Conservation (phyloP, 2,329 filamentous ascomycete species). For the Rasamsonia emersonii region DNA sequence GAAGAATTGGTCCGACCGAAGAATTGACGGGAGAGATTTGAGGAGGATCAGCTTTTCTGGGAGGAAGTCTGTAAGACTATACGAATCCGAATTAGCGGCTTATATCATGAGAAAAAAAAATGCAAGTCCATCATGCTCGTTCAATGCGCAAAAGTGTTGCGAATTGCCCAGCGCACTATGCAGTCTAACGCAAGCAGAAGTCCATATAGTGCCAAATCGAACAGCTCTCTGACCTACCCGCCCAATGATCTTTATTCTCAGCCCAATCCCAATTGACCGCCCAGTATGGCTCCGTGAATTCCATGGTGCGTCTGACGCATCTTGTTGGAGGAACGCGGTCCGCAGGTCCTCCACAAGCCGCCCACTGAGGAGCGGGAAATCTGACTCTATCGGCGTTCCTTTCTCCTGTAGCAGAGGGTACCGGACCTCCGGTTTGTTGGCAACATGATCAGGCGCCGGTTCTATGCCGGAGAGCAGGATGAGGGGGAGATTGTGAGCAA, state of each 20-base stretch:
- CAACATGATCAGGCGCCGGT: slow-evolving; percentile 23
- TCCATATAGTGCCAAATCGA: too few relatives aligned
- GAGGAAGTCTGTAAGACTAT: slow-evolving; percentile 48
- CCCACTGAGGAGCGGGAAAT: slow-evolving; percentile 58
- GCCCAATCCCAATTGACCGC: slow-evolving; percentile 45
- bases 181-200: too few relatives aligned
- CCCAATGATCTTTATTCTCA: slow-evolving; percentile 65
- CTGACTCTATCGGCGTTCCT: slow-evolving; percentile 58
- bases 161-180: too few relatives aligned
- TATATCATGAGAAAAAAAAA: too few relatives aligned
- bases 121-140: too few relatives aligned
- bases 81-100: slow-evolving; percentile 12
- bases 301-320: slow-evolving; percentile 60
- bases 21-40: slow-evolving; percentile 43
- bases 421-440: slow-evolving; percentile 26
- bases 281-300: slow-evolving; percentile 47
- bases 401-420: slow-evolving; percentile 48
- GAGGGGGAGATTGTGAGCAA: slow-evolving; percentile 80
- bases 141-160: too few relatives aligned
- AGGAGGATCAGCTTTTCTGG: slow-evolving; percentile 54
- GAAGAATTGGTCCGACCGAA: slow-evolving; percentile 45
- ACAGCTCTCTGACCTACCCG: slow-evolving; percentile 73
- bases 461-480: slow-evolving; percentile 71
- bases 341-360: slow-evolving; percentile 58
- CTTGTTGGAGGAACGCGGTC: slow-evolving; percentile 56